Conservation (phyloP, 495 filamentous ascomycete species). For the Acidiella bohemica region DNA sequence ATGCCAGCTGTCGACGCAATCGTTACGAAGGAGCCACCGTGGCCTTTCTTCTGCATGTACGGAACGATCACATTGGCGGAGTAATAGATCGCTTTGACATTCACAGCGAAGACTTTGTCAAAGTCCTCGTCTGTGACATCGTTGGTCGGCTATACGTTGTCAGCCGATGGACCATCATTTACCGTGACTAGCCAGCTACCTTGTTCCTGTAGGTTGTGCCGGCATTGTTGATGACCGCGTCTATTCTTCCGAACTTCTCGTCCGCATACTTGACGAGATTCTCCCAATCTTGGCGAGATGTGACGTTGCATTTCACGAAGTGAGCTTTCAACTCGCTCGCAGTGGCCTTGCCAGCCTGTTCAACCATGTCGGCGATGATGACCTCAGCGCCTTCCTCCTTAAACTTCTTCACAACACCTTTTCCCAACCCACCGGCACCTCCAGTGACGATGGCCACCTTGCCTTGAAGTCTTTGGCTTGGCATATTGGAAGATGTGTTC, state of each 20-base stretch:
- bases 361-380: constrained; percentile 17
- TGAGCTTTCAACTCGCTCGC: constrained; percentile 6
- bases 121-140: constrained; percentile 23
- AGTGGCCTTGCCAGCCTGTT: constrained; percentile 13
- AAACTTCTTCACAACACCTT: constrained; percentile 19
- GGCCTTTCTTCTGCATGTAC: constrained; percentile 19
- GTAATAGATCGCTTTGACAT: constrained; percentile 22
- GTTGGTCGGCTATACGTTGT: constrained; percentile 7
- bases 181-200: constrained; percentile 31
- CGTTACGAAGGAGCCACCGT: constrained; percentile 20
- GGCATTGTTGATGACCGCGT: constrained; percentile 45
- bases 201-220: constrained; percentile 59
- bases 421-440: constrained; percentile 17
- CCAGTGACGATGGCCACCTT: constrained; percentile 23
- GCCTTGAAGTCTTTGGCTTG: constrained; percentile 16
- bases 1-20: constrained; percentile 24
- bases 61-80: constrained; percentile 19
- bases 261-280: constrained; percentile 15
- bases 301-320: constrained; percentile 17
- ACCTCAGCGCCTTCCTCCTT: constrained; percentile 18
- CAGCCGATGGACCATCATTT: neutral
- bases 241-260: constrained; percentile 22
- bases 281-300: constrained; percentile 14
- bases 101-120: constrained; percentile 22
- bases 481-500: constrained; percentile 14